Evolutionary conservation across 2,329 filamentous ascomycete genomes (phyloP), one percentile per base, ranked within the genome.

Genomic region (Penicillium hesseltinei): DNA sequence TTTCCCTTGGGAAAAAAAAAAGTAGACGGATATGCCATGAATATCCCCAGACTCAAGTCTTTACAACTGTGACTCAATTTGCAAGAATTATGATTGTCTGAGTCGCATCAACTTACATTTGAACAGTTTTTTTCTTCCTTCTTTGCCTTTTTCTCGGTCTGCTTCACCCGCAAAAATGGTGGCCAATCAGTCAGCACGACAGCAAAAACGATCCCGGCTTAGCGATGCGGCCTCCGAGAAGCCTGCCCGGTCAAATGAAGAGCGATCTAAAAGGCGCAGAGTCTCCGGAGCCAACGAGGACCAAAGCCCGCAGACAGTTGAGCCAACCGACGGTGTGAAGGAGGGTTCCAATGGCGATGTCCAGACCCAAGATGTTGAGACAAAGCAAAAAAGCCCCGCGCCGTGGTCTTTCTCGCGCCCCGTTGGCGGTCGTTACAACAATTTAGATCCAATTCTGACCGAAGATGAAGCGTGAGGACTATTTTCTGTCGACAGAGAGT

Each of bases 361-460:
- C 29, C 44, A 54, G 17, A 64, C 55, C 40, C 56, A 62, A 50
- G 59, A 51, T 39, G 33, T 35, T 13, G 65, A 57, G 36, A 21
- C 29, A 4, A 60, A 67, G 55, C 57, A 56, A 49, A 59, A 45
- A 38, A 55, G 35, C 23, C 47, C 54, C 50, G 51, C 61, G 36
- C 59, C 62, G 25, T 84, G 81, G 82, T 73, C 70, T 25, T 66
- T 82, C 10, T 82, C 81, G 19, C 69, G 75, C n/a, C 72, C 80
- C 8, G 70, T 78, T 31, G 84, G 82, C 40, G 85, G 85, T 23
- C 79, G 80, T 54, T 84, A 84, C 66, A 73, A 82, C 55, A 74
- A 80, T 45, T 70, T 82, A 49, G 82, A 87, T 64, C 82, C 85
- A 6, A 67, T 85, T 9, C 82, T 87, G 67, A 81, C 83, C 3